Base-by-base conservation (phyloP, 2,329 filamentous ascomycete species). In the Nannizziopsis arthrosporioides region DNA sequence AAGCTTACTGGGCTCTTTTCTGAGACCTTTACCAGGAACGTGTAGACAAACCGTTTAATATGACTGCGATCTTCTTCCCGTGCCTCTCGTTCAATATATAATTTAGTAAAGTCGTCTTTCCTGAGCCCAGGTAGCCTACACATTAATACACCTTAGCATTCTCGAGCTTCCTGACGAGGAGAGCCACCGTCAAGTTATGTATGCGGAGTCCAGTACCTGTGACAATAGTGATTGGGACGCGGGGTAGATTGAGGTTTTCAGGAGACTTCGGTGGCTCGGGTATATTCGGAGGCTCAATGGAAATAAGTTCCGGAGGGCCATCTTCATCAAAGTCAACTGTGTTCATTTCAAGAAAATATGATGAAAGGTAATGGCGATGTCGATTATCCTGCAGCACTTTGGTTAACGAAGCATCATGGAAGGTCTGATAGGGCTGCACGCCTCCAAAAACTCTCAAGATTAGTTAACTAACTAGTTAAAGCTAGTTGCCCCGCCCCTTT, bases 31-130 rank as follows among this genome's bases (percentile, higher is more conserved):
- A 15, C 19, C 34, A 47, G 11, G 5, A 22, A 19, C 19, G 42
- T 40, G 39, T 41, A 19, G 52, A 73, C 64, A 61, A 60, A 68
- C 86, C 88, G 66, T 98, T 98, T 71, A 98, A 78, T 49, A 98
- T 96, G 11, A 98, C 92, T 9, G 92, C 92, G 64, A 98, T 92
- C 61, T 88, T 94, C 74, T 96, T 96, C 64, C 90, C 90, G 74
- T 98, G 92, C 52, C 90, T 82, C 50, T 89, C 88, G 22, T 84
- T 94, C 45, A 98, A 73, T 53, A 98, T 96, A 64, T 96, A 94
- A 65, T 98, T 96, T 50, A 98, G 73, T 27, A 96, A 68, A 0
- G 90, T 96, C 0, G 90, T 96, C 68, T 98, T 98, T 14, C 92
- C 92, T 7, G 92, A 87, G 14, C 92, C 92, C 3, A 98, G 76